Evolutionary conservation across 2,329 filamentous ascomycete species (phyloP), one percentile per base, ranked within the genome.

Genomic region (Aspergillus phoenicis): DNA sequence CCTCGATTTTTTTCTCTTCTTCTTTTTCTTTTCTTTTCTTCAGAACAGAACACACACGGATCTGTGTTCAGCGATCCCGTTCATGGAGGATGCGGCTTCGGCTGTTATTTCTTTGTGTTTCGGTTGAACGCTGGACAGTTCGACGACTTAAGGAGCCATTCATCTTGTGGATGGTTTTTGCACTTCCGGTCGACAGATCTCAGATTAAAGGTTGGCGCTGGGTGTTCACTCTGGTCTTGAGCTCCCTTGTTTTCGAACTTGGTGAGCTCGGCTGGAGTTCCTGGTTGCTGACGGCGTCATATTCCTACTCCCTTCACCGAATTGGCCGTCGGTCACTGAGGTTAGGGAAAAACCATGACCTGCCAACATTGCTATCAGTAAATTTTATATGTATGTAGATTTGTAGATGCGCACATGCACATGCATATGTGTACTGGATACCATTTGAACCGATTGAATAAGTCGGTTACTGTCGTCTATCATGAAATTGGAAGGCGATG

Each of bases 121-220:
- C 85, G 88, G 91, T 94, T 79, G 91, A 93, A 84, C 85, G 80
- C 85, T 90, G 86, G 84, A 87, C 91, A 94, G 88, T 87, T 94
- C 91, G 90, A 91, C 91, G 87, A 85, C 81, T 78, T 76, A 91
- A 88, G 90, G 90, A 93, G 89, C 88, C 89, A 91, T 88, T 85
- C 76, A 76, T 78, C 56, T 70, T 48, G 70, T 73, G 72, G 78
- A 88, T 92, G 90, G 87, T 93, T 89, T 90, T 85, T 67, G 20
- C 62, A 88, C 90, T 91, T 93, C 90, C 89, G 87, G 91, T 93
- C 90, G 91, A 96, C 93, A 95, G 91, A 88, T 95, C 89, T 91
- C 78, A 96, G 89, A 97, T 78, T 73, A 85, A 95, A 72, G 66
- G 71, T 81, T 78, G 80, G 82, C 82, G 77, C 81, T 78, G 79